These are phyloP conservation scores for Paraphoma sp. DNA, from an alignment of 2,329 filamentous ascomycete species.

Conservation along the genomic window DNA sequence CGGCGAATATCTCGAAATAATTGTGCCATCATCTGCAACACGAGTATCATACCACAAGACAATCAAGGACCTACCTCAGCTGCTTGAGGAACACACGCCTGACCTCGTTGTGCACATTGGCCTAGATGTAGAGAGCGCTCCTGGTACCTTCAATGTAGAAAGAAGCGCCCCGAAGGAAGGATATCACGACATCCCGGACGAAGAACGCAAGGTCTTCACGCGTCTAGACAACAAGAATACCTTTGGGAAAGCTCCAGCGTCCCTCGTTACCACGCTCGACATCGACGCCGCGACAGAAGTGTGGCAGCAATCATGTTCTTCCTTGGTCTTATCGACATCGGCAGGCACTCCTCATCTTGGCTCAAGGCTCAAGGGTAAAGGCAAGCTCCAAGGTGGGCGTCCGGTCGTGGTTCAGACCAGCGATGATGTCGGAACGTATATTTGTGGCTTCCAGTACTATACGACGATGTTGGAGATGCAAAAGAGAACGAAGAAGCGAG, in stretches of 20 bases:
- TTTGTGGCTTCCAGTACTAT: conserved; percentile 56
- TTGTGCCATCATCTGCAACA: conserved; percentile 70
- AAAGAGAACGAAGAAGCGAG: conserved; percentile 19
- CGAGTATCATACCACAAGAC: conserved; percentile 75
- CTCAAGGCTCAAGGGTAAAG: conserved; percentile 3
- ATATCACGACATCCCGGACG: conserved; percentile 70
- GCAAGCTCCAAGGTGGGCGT: conserved; percentile 6
- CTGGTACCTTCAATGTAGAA: conserved; percentile 73
- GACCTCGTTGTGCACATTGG: conserved; percentile 81
- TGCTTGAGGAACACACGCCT: conserved; percentile 60
- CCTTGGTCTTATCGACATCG: conserved; percentile 5
- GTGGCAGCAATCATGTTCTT: conserved; percentile 20
- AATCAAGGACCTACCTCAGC: conserved; percentile 65
- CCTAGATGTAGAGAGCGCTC: conserved; percentile 67
- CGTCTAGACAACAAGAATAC: conserved; percentile 33
- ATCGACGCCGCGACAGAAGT: conserved; percentile 19
- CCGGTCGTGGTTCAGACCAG: conserved; percentile 43
- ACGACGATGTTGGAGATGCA: conserved; percentile 41
- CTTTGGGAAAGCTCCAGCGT: conserved; percentile 28
- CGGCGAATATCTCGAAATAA: conserved; percentile 58
- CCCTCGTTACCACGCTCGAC: conserved; percentile 31
- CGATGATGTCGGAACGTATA: conserved; percentile 51
- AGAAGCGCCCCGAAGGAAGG: conserved; percentile 72
- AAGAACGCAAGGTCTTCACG: conserved; percentile 61
- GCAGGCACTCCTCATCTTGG: not conserved